These are phyloP conservation scores for Lactuca saligna DNA, from an alignment of 129 eudicot genomes.

Conservation along the genomic window DNA sequence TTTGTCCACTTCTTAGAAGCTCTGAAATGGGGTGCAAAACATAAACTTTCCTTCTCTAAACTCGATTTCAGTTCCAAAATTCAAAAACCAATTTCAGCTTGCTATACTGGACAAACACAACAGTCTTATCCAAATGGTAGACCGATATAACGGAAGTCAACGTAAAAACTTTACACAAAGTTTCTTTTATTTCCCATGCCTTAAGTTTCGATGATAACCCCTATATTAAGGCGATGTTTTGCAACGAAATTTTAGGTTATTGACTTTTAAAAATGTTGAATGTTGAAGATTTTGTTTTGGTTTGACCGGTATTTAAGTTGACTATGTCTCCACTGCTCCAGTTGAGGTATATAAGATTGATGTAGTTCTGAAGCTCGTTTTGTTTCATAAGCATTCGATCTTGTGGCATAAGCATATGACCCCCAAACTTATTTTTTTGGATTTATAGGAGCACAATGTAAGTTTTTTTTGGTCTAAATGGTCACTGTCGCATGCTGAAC, in stretches of 20 bases:
- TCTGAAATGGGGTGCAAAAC: slow-evolving; percentile 84
- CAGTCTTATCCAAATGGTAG: slow-evolving; percentile 70
- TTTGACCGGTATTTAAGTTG: slow-evolving; percentile 59
- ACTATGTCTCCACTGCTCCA: slow-evolving; percentile 78
- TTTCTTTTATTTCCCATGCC: slow-evolving; percentile 58
- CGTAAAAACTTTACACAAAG: slow-evolving; percentile 56
- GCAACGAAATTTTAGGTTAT: slow-evolving; percentile 34
- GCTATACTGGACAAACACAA: slow-evolving; percentile 72
- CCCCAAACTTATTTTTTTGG: too few species aligned
- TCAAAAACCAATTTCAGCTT: slow-evolving; percentile 48
- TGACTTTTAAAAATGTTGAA: slow-evolving; percentile 11
- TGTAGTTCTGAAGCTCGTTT: slow-evolving; percentile 66
- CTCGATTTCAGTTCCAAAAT: slow-evolving; percentile 50
- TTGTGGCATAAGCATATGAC: too few species aligned
- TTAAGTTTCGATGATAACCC: slow-evolving; percentile 61
- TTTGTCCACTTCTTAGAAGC: slow-evolving; percentile 60
- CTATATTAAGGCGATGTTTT: slow-evolving; percentile 69
- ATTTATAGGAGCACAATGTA: too few species aligned
- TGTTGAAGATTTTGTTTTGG: slow-evolving; percentile 36
- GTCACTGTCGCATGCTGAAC: too few species aligned
- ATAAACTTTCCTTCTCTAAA: slow-evolving; percentile 51
- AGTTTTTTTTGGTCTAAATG: too few species aligned
- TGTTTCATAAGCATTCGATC: slow-evolving; percentile 7
- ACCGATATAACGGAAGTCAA: slow-evolving; percentile 58
- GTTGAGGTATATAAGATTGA: slow-evolving; percentile 74